Percentiles rank a stretch among this genome's conserved stretches.
phyloP scores from a whole-genome alignment of 495 filamentous ascomycete genomes.

The Pyrenula massariospora region DNA sequence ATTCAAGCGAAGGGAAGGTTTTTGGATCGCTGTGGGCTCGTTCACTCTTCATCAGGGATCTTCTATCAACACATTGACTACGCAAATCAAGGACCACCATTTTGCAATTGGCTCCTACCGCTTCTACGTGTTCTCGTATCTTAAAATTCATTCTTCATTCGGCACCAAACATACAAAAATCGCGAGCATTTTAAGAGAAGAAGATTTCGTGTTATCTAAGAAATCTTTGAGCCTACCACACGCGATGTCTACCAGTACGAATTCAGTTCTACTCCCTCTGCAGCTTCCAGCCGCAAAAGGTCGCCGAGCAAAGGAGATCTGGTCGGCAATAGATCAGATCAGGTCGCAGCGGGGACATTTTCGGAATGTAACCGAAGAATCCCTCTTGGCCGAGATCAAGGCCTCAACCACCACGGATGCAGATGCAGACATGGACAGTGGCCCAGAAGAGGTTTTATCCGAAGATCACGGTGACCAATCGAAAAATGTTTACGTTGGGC shows the following conservation, averaged over 20 bases:
- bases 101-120: too few relatives aligned
- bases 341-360: slow-evolving; percentile 66
- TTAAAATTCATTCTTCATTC: too few relatives aligned
- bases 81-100: too few relatives aligned
- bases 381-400: slow-evolving; percentile 47
- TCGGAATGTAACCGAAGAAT: slow-evolving; percentile 51
- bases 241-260: slow-evolving; percentile 20
- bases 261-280: slow-evolving; percentile 50
- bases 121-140: too few relatives aligned
- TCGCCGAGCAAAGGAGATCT: slow-evolving; percentile 46
- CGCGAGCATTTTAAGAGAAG: too few relatives aligned
- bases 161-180: too few relatives aligned
- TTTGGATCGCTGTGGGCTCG: too few relatives aligned
- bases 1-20: too few relatives aligned
- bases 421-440: slow-evolving; percentile 8
- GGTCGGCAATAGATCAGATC: slow-evolving; percentile 63
- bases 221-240: too few relatives aligned
- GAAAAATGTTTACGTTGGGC: slow-evolving; percentile 22
- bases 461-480: slow-evolving; percentile 24
- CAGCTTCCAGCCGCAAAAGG: slow-evolving; percentile 44
- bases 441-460: slow-evolving; percentile 18
- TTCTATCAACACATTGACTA: too few relatives aligned
- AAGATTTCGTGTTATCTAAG: too few relatives aligned
- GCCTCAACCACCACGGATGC: slow-evolving; percentile 26
- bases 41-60: too few relatives aligned